Conservation (phyloP, 1,139 yeast species). For the Yamadazyma aaseri region DNA sequence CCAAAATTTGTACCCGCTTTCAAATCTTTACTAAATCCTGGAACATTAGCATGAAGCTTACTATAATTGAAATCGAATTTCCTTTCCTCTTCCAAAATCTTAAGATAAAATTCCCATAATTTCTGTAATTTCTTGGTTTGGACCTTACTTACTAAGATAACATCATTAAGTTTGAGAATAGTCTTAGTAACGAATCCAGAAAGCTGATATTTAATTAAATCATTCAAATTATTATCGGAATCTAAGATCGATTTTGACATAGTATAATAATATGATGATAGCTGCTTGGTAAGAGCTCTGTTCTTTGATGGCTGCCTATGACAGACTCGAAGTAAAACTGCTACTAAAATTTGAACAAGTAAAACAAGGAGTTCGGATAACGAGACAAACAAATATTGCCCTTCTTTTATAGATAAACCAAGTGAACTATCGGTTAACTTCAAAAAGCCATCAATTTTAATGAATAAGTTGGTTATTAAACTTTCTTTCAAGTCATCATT, state of each 20-base stretch:
- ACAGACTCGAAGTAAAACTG: slow-evolving; percentile 29
- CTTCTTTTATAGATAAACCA: slow-evolving; percentile 9
- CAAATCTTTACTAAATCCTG: slow-evolving; percentile 23
- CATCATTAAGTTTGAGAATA: slow-evolving; percentile 17
- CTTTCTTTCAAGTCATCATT: slow-evolving; percentile 20
- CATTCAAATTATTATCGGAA: slow-evolving; percentile 9
- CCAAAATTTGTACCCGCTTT: slow-evolving; percentile 11
- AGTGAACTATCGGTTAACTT: slow-evolving; percentile 13
- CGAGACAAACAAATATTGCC: slow-evolving; percentile 27
- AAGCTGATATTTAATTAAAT: slow-evolving; percentile 19
- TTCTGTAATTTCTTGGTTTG: slow-evolving; percentile 29
- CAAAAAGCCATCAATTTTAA: slow-evolving; percentile 12
- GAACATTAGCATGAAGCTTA: slow-evolving; percentile 35
- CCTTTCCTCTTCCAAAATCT: slow-evolving; percentile 32
- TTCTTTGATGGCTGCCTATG: slow-evolving; percentile 12
- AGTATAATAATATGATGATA: slow-evolving; percentile 13
- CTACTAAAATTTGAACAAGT: slow-evolving; percentile 36
- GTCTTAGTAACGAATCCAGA: slow-evolving; percentile 17
- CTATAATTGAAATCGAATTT: slow-evolving; percentile 34
- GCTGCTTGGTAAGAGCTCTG: slow-evolving; percentile 14
- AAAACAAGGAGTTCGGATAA: slow-evolving; percentile 34
- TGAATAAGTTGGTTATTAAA: slow-evolving; percentile 21
- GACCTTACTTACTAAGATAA: slow-evolving; percentile 21
- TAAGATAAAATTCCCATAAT: slow-evolving; percentile 43
- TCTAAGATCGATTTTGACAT: slow-evolving; percentile 10